Evolutionary conservation across 805 yeast genomes (phyloP).

Genomic region (Brettanomyces bruxellensis): DNA sequence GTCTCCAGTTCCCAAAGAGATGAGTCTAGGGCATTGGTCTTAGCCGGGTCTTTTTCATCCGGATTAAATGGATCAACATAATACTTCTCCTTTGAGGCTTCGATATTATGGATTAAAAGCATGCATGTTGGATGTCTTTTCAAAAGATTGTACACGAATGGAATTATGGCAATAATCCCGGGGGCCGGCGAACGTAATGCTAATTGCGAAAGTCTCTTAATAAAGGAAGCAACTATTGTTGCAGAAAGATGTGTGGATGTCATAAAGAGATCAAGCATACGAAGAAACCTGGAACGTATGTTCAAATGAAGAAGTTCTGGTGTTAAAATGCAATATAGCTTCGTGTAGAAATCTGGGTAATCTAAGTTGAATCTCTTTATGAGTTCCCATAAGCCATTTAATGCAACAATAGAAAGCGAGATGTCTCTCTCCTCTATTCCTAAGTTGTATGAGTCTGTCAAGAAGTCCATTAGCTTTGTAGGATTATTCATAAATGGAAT

Average conservation of each 20-base stretch:
- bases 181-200: slow-evolving; percentile 76
- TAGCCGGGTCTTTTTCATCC: slow-evolving; percentile 62
- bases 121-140: slow-evolving; percentile 93
- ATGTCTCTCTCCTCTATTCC: slow-evolving; percentile 26
- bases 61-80: slow-evolving; percentile 59
- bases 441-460: slow-evolving; percentile 71
- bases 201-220: slow-evolving; percentile 71
- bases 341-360: slow-evolving; percentile 81
- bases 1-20: slow-evolving; percentile 91
- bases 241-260: slow-evolving; percentile 84
- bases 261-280: slow-evolving; percentile 78
- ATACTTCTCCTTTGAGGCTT: slow-evolving; percentile 21
- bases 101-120: slow-evolving; percentile 64
- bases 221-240: slow-evolving; percentile 77
- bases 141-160: slow-evolving; percentile 83
- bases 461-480: slow-evolving; percentile 81
- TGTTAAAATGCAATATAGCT: slow-evolving; percentile 73
- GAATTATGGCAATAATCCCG: slow-evolving; percentile 78
- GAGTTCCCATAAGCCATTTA: slow-evolving; percentile 80
- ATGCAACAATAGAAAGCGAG: slow-evolving; percentile 49
- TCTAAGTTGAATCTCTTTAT: slow-evolving; percentile 79
- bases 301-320: slow-evolving; percentile 67
- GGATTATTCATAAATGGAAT: slow-evolving; percentile 78
- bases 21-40: slow-evolving; percentile 71
- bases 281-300: slow-evolving; percentile 79